Base-by-base conservation (phyloP, 305 asterid species). In the Rubia tinctorum region DNA sequence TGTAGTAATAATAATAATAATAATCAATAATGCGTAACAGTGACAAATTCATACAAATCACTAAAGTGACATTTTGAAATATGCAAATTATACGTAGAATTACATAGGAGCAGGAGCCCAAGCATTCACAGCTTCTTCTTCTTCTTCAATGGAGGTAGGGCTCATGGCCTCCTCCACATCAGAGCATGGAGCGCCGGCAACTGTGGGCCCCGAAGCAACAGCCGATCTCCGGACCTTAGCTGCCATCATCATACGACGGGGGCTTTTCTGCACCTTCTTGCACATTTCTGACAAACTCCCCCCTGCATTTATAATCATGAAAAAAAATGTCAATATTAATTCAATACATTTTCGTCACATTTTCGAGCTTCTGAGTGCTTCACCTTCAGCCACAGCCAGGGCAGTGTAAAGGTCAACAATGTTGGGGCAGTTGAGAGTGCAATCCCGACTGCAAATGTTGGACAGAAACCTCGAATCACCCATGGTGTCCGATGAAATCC, bases 311-410 rank as follows among this genome's bases (percentile, higher is more conserved):
- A 30, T 8, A 7, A 25, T 34, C 66, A 62, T 1, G 40, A 15
- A n/a, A 7, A 53, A 17, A 8, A 8, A 0, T 8, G 51, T 45
- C 51, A 53, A 53, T 1, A 53, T 15, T 1, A 10, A 49, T 11
- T 10, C 14, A 12, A 2, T 11, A 9, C 0, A 14, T 49, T n/a
- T n/a, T n/a, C n/a, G 17, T 49, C n/a, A 49, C 6, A 4, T 13
- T 13, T 34, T 45, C 51, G 63, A 11, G 1, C 11, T 60, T 4
- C 3, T 14, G 13, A 8, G 11, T 11, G 11, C 23, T 22, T 60
- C 15, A 22, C 92, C 95, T 87, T 89, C 92, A 51, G 86, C 95
- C 8, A 79, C 64, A 64, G 92, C 88, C 84, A 89, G 71, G 61
- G 79, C 85, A 74, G 75, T 69, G 90, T 85, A 86, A 56, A 87